Base-by-base conservation (phyloP, 2,329 filamentous ascomycete genomes). In the Fonsecaea pedrosoi region DNA sequence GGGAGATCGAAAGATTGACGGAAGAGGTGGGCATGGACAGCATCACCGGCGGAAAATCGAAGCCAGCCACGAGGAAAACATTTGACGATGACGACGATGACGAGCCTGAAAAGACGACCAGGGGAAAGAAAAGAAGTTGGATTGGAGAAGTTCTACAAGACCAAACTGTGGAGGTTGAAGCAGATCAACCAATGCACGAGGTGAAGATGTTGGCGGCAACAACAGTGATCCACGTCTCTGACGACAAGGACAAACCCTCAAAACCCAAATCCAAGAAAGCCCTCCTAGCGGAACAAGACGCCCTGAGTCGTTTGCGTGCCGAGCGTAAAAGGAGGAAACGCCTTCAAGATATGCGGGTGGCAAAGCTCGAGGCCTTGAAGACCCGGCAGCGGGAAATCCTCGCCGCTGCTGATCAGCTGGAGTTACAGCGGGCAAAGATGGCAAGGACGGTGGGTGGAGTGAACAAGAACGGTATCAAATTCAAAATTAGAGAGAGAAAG, bases 401-500 rank as follows among this genome's bases (percentile, higher is more conserved):
- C 35, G 79, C 81, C 2, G 87, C 86, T 0, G 82, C 88, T 69
- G 78, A 83, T 30, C 83, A 85, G 72, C 76, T 89, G 25, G 86
- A 88, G 53, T 75, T 83, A 69, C 87, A 89, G 75, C 81, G 86
- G 55, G 87, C 84, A 9, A 85, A 84, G 75, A 89, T 89, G 87
- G 84, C 82, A 70, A 84, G 85, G 67, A 84, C 81, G 1, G 79
- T 86, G 3, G 87, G 87, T 18, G 87, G 87, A 0, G 81, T 85
- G 62, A 89, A 89, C 77, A 89, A 89, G 77, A 80, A 85, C 64
- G 87, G 87, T 8, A 79, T 87, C 72, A 89, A 87, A 73, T 90
- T 87, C 82, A 89, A 89, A 80, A 79, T 86, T 54, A 79, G 86
- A 64, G 86, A 88, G 78, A 80, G 87, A 71, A 89, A 88, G 80